phyloP scores from a whole-genome alignment of 805 yeast species.

The Pichia heedii region DNA sequence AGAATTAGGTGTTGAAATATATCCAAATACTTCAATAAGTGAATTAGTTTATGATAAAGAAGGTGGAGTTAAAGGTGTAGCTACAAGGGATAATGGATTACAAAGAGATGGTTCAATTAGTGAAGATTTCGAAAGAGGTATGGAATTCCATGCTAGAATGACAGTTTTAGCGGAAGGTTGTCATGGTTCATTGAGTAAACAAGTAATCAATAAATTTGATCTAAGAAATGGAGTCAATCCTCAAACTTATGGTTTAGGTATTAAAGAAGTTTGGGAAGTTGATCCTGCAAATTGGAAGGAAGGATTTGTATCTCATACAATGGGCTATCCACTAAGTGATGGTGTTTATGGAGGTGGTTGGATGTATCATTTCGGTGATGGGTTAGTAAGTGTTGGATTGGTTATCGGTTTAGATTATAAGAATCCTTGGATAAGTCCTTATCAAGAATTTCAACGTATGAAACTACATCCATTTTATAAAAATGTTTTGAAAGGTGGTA shows the following conservation, averaged over 20 bases:
- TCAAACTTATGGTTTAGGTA: constrained; percentile 93
- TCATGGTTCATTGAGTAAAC: constrained; percentile 86
- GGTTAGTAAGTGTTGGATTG: constrained; percentile 83
- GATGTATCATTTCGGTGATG: constrained; percentile 94
- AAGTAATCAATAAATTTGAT: constrained; percentile 58
- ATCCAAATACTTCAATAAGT: constrained; percentile 81
- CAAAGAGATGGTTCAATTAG: constrained; percentile 68
- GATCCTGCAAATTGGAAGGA: constrained; percentile 67
- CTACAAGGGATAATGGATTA: constrained; percentile 89
- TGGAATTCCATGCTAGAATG: constrained; percentile 89
- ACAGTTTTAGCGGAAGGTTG: constrained; percentile 98
- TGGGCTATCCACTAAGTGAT: constrained; percentile 77
- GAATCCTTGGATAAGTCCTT: constrained; percentile 93
- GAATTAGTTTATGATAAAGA: constrained; percentile 61
- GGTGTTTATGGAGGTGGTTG: constrained; percentile 94
- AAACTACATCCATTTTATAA: constrained; percentile 83
- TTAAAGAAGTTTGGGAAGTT: constrained; percentile 97
- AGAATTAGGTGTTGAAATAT: constrained; percentile 86
- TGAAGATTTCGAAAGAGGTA: constrained; percentile 78
- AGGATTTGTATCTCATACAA: constrained; percentile 77
- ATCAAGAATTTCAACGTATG: constrained; percentile 91
- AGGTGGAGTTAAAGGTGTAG: constrained; percentile 73
- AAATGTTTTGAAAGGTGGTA: constrained; percentile 73
- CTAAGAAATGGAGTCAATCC: constrained; percentile 56
- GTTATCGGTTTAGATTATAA: constrained; percentile 91